Base-by-base conservation (phyloP, 1,284 basidiomycete species). In the Ustilago hordei region DNA sequence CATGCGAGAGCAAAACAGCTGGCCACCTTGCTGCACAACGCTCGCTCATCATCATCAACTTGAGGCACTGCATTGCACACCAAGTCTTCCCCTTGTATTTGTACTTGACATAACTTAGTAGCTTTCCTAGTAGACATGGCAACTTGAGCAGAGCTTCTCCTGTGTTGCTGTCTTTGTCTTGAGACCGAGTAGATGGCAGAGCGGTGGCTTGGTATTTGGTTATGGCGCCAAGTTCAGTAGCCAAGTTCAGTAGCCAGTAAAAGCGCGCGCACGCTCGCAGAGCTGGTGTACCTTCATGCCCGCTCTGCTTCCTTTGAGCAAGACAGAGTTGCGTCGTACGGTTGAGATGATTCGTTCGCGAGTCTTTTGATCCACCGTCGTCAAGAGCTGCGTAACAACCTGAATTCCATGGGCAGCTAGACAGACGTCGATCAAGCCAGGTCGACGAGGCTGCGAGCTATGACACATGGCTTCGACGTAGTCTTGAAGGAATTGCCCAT, bases 301-400 rank as follows among this genome's bases (percentile, higher is more conserved):
- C n/a, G 82, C 69, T 61, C 83, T 85, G 69, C 78, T 84, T 36
- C 84, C 78, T 57, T 84, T 84, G 47, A 86, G 74, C 48, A 83
- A 81, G 36, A 81, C 76, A 38, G 79, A 78, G 60, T 85, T 82
- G 64, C 76, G 75, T 39, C 82, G 79, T 36, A 86, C 84, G 8
- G 79, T 74, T 48, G 75, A 66, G 55, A 86, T 81, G 73, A 85
- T 78, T 4, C 69, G 63, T 7, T 79, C 78, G 35, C 84, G 80
- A 36, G 75, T 71, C 36, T 73, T 67, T 28, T 63, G 65, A 11
- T 62, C 47, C 48, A 81, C 75, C 48, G 80, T 72, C n/a, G 84
- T 86, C 50, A 86, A 70, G n/a, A 86, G 83, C 75, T 81, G 79
- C n/a, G 83, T 82, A 12, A 86, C 71, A 52, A 86, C 83, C 59